These are phyloP conservation scores for Gossypium sturtianum DNA, from an alignment of 345 rosid genomes.

Conservation along the genomic window DNA sequence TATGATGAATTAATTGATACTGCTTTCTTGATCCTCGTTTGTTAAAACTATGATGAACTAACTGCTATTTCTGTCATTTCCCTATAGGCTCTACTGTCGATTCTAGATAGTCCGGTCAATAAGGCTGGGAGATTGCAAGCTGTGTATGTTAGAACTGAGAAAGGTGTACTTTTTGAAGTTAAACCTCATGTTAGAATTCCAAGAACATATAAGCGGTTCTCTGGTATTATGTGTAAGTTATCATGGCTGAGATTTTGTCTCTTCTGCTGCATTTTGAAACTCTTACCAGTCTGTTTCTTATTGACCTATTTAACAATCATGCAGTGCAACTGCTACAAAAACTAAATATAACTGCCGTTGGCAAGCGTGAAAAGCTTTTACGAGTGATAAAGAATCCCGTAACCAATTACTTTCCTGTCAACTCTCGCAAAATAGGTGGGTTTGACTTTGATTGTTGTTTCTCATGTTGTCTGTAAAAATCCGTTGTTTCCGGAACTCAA, in stretches of 20 bases:
- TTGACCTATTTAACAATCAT: slow-evolving; percentile 11
- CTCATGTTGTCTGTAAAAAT: neutral
- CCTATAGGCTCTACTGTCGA: slow-evolving; percentile 67
- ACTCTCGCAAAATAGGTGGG: slow-evolving; percentile 66
- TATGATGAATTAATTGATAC: neutral
- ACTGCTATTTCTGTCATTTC: neutral
- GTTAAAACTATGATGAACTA: neutral
- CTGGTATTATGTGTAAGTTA: slow-evolving; percentile 79
- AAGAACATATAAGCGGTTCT: slow-evolving; percentile 74
- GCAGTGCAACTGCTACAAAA: slow-evolving; percentile 89
- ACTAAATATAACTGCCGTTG: slow-evolving; percentile 64
- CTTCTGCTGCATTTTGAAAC: neutral
- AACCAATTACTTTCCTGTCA: slow-evolving; percentile 51
- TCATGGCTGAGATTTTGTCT: neutral
- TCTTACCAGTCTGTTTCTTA: slow-evolving; percentile 1
- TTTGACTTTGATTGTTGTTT: neutral
- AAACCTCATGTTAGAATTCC: slow-evolving; percentile 86
- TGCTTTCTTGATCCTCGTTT: neutral
- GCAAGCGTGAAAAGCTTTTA: slow-evolving; percentile 76
- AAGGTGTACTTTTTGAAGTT: slow-evolving; percentile 84
- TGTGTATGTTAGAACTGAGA: slow-evolving; percentile 72
- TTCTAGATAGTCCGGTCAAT: slow-evolving; percentile 78
- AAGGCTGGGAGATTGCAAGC: slow-evolving; percentile 84
- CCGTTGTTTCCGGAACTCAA: neutral
- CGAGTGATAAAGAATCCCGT: slow-evolving; percentile 78